Conservation (phyloP, 2,329 filamentous ascomycete genomes). For the Neurospora crassa region DNA sequence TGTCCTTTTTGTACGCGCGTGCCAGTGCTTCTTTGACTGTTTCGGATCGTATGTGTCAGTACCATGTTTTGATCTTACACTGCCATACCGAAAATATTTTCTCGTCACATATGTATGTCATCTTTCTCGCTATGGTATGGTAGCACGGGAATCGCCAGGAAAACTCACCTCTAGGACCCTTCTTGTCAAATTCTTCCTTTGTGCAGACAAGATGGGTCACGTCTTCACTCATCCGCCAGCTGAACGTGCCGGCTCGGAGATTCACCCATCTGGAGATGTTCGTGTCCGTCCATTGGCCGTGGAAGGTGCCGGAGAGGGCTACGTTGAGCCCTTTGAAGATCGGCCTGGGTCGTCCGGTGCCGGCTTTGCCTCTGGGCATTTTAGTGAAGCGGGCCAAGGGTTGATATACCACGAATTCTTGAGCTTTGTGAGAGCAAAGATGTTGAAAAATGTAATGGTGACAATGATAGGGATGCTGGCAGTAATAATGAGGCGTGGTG, state of each 20-base stretch:
- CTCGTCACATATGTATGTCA: neutral
- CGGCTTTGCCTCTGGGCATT: neutral
- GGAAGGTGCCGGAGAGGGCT: constrained; percentile 49
- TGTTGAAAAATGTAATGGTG: neutral
- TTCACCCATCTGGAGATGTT: constrained; percentile 59
- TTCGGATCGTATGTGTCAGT: neutral
- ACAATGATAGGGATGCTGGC: neutral
- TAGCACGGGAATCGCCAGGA: neutral
- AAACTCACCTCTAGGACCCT: constrained; percentile 25
- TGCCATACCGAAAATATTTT: neutral
- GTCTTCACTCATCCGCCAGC: constrained; percentile 35
- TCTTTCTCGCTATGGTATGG: neutral
- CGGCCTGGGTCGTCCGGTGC: constrained; percentile 5
- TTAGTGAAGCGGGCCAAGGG: neutral
- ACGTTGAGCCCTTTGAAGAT: constrained; percentile 26
- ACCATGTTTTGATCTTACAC: neutral
- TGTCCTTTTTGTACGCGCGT: constrained; percentile 5
- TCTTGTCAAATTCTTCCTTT: constrained; percentile 47
- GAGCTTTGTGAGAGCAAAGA: neutral
- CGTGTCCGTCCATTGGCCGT: constrained; percentile 34
- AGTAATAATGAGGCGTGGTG: neutral
- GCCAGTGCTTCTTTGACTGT: constrained; percentile 30
- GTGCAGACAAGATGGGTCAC: constrained; percentile 69
- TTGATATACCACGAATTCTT: neutral
- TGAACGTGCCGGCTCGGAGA: constrained; percentile 50